Percentiles rank a stretch among this genome's conserved stretches.
Evolutionary conservation across 495 filamentous ascomycete species (phyloP).

Genomic region (Beverwykella pulmonaria): DNA sequence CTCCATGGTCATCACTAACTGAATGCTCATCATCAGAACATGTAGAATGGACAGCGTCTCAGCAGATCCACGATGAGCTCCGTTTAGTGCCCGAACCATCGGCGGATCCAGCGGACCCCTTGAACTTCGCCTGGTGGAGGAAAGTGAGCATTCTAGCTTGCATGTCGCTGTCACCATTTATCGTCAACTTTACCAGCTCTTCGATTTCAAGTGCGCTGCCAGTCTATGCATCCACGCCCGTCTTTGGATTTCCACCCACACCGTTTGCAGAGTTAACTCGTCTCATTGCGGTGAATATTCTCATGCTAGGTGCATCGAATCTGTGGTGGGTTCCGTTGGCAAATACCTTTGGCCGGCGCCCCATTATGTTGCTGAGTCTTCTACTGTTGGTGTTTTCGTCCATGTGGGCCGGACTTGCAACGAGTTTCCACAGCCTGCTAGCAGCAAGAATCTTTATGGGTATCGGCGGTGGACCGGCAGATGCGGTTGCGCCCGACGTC

Average conservation of each 20-base stretch:
- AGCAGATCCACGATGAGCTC: constrained; percentile 7
- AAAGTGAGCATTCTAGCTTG: constrained; percentile 1
- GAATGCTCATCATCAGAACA: constrained; percentile 16
- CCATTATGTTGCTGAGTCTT: constrained; percentile 34
- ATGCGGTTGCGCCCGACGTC: constrained; percentile 41
- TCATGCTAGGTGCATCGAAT: constrained; percentile 39
- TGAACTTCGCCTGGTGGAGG: constrained; percentile 1
- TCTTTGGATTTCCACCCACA: constrained; percentile 11
- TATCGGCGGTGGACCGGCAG: constrained; percentile 34
- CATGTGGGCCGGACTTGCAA: constrained; percentile 41
- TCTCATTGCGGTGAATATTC: constrained; percentile 28
- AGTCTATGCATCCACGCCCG: constrained; percentile 5
- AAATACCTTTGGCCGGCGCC: constrained; percentile 40
- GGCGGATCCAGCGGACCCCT: constrained; percentile 14
- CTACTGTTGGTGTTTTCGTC: constrained; percentile 30
- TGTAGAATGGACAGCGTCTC: constrained; percentile 9
- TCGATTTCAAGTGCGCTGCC: constrained; percentile 17
- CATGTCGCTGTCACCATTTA: constrained; percentile 6
- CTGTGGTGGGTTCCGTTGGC: constrained; percentile 42
- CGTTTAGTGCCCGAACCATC: constrained; percentile 21
- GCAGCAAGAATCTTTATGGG: constrained; percentile 39
- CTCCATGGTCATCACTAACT: no score
- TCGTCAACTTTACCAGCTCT: constrained; percentile 17
- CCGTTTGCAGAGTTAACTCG: neutral
- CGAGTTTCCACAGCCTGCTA: constrained; percentile 37